Percentiles rank a stretch among this genome's conserved stretches.
Conservation (phyloP, 305 asterid species). For the Striga hermonthica region DNA sequence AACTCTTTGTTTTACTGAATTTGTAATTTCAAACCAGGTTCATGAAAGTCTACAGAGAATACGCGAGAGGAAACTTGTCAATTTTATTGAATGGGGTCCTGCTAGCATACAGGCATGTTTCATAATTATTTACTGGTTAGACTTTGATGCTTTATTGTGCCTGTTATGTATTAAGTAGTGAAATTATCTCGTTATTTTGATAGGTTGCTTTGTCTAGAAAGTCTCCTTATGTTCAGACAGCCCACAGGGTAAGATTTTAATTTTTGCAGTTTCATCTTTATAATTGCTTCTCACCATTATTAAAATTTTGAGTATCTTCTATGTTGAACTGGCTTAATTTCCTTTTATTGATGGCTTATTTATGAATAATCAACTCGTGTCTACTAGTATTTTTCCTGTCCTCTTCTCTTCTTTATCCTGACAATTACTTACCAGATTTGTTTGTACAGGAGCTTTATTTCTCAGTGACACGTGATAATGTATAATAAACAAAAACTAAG, state of each 20-base stretch:
- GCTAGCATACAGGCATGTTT: conserved; percentile 91
- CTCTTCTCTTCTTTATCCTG: conserved; percentile 1
- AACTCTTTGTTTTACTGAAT: conserved; percentile 9
- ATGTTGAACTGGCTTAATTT: neutral
- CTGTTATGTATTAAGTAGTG: neutral
- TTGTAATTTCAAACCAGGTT: conserved; percentile 54
- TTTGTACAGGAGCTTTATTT: neutral
- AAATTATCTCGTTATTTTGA: conserved; percentile 22
- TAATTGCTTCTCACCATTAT: neutral
- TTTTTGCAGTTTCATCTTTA: conserved; percentile 2
- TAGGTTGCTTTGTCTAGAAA: conserved; percentile 81
- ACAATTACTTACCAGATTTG: neutral
- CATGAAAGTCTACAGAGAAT: conserved; percentile 98
- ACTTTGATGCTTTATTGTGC: neutral
- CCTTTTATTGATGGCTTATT: neutral
- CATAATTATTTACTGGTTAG: neutral
- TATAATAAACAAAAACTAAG: too few relatives aligned
- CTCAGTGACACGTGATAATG: neutral
- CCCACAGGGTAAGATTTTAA: conserved; percentile 58
- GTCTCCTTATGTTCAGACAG: conserved; percentile 76
- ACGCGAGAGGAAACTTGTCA: conserved; percentile 95
- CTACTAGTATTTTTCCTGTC: too few relatives aligned
- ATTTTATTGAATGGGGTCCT: conserved; percentile 99
- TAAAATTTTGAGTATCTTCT: too few relatives aligned
- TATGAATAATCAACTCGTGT: neutral